Conservation (phyloP, 345 rosid genomes). For the Brassica napus region Da-Ae NC_063446.1:72853001-72853500, state of each 20-base stretch:
- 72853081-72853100: neutral
- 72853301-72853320: constrained; percentile 2
- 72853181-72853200: neutral
- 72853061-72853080: neutral
- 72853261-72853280: constrained; percentile 10
- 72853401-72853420: neutral
- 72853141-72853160: neutral
- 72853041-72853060: neutral
- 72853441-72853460: neutral
- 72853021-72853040: too few relatives aligned
- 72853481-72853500: neutral
- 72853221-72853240: neutral
- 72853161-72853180: neutral
- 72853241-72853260: neutral
- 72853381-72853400: neutral
- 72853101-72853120: neutral
- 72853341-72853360: neutral
- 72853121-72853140: neutral
- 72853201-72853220: neutral
- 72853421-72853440: neutral
- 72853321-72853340: neutral
- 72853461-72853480: constrained; percentile 11
- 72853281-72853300: neutral
- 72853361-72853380: neutral
- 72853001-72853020: neutral